Evolutionary conservation across 2,329 filamentous ascomycete genomes (phyloP).

Genomic region (Coniella vitis): DNA sequence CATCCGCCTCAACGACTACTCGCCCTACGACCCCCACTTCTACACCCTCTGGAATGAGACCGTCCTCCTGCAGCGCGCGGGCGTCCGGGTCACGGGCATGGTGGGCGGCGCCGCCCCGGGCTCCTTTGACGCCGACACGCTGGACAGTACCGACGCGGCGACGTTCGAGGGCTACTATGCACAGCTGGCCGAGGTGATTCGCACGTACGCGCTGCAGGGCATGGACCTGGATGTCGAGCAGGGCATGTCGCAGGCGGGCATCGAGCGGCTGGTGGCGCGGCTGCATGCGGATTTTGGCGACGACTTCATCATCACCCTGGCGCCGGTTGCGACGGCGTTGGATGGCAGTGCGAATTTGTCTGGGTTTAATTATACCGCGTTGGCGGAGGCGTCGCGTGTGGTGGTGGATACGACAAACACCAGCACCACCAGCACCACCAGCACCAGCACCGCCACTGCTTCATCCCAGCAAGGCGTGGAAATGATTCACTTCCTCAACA

Average conservation of each 20-base stretch:
- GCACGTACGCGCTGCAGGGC: conserved; percentile 56
- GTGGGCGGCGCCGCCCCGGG: conserved; percentile 78
- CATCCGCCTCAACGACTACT: conserved; percentile 75
- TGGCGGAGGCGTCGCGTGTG: conserved; percentile 50
- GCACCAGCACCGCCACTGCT: conserved; percentile 34
- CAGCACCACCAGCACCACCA: too few species aligned
- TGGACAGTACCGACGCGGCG: conserved; percentile 44
- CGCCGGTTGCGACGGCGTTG: conserved; percentile 71
- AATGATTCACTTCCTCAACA: conserved; percentile 79
- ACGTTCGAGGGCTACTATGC: conserved; percentile 68
- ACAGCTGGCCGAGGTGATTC: conserved; percentile 60
- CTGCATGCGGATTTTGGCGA: conserved; percentile 63
- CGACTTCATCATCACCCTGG: conserved; percentile 70
- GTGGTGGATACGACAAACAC: too few species aligned
- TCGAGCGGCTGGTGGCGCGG: conserved; percentile 60
- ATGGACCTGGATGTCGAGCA: conserved; percentile 80
- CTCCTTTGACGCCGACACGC: conserved; percentile 50
- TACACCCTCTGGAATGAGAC: conserved; percentile 74
- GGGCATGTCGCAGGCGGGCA: conserved; percentile 57
- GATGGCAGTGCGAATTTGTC: conserved; percentile 56
- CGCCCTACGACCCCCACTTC: conserved; percentile 60
- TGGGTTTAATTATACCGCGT: conserved; percentile 71
- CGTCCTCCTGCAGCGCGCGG: conserved; percentile 60
- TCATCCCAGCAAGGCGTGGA: conserved; percentile 18
- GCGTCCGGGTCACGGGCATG: conserved; percentile 79